Evolutionary conservation across 805 yeast species (phyloP), one percentile per base, ranked within the genome.

Genomic region (Saccharomycopsis sp.): DNA sequence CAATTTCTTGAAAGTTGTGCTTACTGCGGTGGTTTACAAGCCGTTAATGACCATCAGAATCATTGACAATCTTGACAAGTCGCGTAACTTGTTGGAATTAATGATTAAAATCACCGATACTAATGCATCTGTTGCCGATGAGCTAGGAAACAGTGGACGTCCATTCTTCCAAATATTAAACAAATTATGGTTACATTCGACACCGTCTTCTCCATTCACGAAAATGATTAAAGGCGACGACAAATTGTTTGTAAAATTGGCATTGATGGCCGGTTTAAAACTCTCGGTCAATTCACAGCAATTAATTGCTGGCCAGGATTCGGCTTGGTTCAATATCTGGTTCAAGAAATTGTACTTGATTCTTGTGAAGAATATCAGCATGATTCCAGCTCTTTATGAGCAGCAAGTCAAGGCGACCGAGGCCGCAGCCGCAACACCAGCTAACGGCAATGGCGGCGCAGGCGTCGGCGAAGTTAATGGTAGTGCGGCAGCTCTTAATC

Each of bases 101-200:
- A 24, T 61, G 22, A 52, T 2, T 25, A 50, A 58, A 17, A 54
- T 61, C 15, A 61, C 59, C 24, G 44, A 56, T 7, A 56, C 62
- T 15, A 61, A 61, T 47, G 7, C 51, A 3, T n/a, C 53, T 9
- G 12, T 3, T n/a, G 54, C 17, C 25, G 58, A 56, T 25, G 57
- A 59, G 23, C 20, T 54, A 8, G 25, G 53, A 5, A 19, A 38
- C n/a, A 44, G 52, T 7, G 34, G 29, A 9, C 50, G 15, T 19
- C 41, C 55, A 19, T 61, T 61, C 24, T 61, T 56, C 47, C 57
- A 61, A 49, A 25, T 61, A 3, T 25, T 61, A 19, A 61, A 59
- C 35, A 61, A 58, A 34, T 41, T 61, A 22, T 61, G 57, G 58
- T 23, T 61, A 2, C 15, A 55, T 19, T 19, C 54, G 34, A 61